These are phyloP conservation scores for Penicillium canariense DNA, from an alignment of 495 filamentous ascomycete species.

Conservation along the genomic window DNA sequence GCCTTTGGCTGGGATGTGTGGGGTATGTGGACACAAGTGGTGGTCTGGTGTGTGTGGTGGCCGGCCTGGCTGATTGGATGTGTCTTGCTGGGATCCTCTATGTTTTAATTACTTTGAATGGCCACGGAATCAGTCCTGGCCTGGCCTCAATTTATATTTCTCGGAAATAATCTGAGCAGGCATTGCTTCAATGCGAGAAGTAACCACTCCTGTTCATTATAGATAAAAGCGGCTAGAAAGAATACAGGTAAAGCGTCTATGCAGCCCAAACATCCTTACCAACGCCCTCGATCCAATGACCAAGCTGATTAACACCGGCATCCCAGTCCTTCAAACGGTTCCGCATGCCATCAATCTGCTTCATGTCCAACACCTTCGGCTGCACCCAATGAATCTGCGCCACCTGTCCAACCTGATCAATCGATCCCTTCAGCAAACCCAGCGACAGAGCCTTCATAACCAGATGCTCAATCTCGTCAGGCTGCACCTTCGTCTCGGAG, in stretches of 20 bases:
- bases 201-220: slow-evolving; percentile 28
- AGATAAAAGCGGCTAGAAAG: slow-evolving; percentile 17
- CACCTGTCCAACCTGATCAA: slow-evolving; percentile 93
- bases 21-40: slow-evolving; percentile 84
- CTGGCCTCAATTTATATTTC: not conserved
- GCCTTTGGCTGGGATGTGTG: slow-evolving; percentile 89
- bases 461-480: slow-evolving; percentile 91
- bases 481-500: slow-evolving; percentile 86
- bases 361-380: slow-evolving; percentile 93
- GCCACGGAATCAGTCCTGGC: not conserved
- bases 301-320: slow-evolving; percentile 87
- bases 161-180: not conserved
- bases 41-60: slow-evolving; percentile 99
- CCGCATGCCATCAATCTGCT: slow-evolving; percentile 94
- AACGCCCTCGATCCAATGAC: slow-evolving; percentile 88
- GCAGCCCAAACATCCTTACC: slow-evolving; percentile 91
- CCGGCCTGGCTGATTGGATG: slow-evolving; percentile 81
- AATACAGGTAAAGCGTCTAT: slow-evolving; percentile 37
- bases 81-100: slow-evolving; percentile 46
- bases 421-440: slow-evolving; percentile 84
- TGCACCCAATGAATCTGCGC: slow-evolving; percentile 98
- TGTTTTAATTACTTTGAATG: slow-evolving; percentile 27
- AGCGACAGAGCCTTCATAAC: slow-evolving; percentile 98
- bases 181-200: not conserved
- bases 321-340: slow-evolving; percentile 88